These are phyloP conservation scores for Delitschia confertaspora DNA, from an alignment of 495 filamentous ascomycete species.

Conservation along the genomic window DNA sequence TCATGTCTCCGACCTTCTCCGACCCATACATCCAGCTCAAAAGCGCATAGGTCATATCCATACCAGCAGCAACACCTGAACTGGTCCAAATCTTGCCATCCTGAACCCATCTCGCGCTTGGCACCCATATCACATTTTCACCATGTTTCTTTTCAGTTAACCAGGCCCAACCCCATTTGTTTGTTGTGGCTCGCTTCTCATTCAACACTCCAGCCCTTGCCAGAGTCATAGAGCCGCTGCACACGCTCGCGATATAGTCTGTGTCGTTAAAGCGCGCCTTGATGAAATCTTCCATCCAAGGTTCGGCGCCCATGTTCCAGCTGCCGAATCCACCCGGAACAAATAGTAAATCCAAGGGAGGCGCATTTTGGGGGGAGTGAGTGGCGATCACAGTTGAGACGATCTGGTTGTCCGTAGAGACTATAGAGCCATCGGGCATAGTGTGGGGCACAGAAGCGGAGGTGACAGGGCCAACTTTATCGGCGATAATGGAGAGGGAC, in stretches of 20 bases:
- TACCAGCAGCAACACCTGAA: conserved; percentile 15
- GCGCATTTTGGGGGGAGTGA: conserved; percentile 7
- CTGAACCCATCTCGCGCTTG: conserved; percentile 13
- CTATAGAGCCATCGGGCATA: neutral
- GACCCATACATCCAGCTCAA: conserved; percentile 5
- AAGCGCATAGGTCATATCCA: conserved; percentile 18
- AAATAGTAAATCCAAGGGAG: conserved; percentile 8
- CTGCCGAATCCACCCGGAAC: conserved; percentile 11
- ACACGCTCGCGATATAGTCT: conserved; percentile 6
- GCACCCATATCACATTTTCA: conserved; percentile 7
- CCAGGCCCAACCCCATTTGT: conserved; percentile 6
- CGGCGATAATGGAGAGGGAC: conserved; percentile 3
- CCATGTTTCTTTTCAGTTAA: neutral
- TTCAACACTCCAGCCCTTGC: neutral
- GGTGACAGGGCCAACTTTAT: neutral
- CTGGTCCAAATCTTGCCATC: conserved; percentile 18
- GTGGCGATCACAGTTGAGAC: conserved; percentile 5
- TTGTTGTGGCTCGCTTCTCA: conserved; percentile 8
- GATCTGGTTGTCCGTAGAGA: neutral
- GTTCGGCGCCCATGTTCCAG: neutral
- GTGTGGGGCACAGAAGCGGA: neutral
- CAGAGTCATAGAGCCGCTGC: conserved; percentile 3
- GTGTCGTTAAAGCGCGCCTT: neutral
- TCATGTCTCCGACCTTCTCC: neutral
- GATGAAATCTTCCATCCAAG: conserved; percentile 6